Evolutionary conservation across 2,329 filamentous ascomycete genomes (phyloP).

Genomic region (Coniella lustricola): DNA sequence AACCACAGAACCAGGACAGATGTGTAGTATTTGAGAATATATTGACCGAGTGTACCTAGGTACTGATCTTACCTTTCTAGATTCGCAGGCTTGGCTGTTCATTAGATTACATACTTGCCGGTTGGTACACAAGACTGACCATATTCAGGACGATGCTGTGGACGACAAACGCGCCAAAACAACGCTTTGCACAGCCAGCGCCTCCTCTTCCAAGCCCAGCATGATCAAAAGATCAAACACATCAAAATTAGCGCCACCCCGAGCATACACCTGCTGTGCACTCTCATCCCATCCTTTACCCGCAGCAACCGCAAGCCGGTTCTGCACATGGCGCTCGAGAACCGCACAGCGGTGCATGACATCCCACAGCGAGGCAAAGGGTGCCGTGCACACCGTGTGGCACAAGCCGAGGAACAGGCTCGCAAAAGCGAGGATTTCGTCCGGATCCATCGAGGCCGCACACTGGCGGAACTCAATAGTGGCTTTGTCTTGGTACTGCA

Average conservation of each 20-base stretch:
- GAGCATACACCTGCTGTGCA: too few relatives aligned
- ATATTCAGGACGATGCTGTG: too few relatives aligned
- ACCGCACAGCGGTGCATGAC: background rate
- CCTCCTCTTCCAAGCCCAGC: background rate
- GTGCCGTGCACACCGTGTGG: background rate
- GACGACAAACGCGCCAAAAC: background rate
- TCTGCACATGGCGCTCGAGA: background rate
- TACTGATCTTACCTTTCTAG: too few relatives aligned
- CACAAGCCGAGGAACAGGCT: background rate
- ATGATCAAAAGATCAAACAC: background rate
- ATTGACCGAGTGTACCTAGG: too few relatives aligned
- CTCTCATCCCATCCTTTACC: too few relatives aligned
- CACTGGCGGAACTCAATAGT: conserved; percentile 2
- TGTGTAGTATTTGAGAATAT: too few relatives aligned
- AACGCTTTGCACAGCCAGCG: background rate
- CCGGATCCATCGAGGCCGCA: background rate
- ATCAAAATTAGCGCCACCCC: background rate
- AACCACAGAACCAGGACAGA: too few relatives aligned
- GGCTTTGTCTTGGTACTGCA: too few relatives aligned
- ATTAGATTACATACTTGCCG: too few relatives aligned
- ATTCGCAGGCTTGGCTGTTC: too few relatives aligned
- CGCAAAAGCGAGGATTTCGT: background rate
- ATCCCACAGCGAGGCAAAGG: background rate
- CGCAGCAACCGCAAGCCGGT: background rate
- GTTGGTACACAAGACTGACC: too few relatives aligned